Evolutionary conservation across 805 yeast genomes (phyloP).

Genomic region (Candida montana): DNA sequence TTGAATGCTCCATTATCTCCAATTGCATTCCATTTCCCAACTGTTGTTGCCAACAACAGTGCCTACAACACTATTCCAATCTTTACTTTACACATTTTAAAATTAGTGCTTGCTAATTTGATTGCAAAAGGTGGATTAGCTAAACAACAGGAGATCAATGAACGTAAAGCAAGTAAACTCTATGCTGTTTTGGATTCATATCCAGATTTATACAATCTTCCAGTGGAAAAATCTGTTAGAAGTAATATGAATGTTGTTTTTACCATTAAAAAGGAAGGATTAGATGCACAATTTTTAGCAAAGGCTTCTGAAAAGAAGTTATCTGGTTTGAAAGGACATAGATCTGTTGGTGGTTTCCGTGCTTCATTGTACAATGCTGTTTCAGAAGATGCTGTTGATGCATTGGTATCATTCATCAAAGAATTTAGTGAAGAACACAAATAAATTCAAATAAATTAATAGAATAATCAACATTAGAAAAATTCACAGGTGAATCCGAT

Average conservation of each 20-base stretch:
- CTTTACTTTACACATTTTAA: conserved; percentile 81
- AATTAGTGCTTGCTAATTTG: conserved; percentile 65
- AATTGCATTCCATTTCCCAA: conserved; percentile 81
- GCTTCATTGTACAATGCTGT: conserved; percentile 10
- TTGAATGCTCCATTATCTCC: conserved; percentile 78
- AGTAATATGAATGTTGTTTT: conserved; percentile 93
- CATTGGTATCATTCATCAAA: conserved; percentile 5
- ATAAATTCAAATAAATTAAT: conserved; percentile 1
- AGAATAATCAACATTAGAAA: no score
- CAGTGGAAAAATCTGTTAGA: conserved; percentile 60
- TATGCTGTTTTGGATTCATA: conserved; percentile 66
- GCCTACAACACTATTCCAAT: conserved; percentile 96
- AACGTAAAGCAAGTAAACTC: conserved; percentile 60
- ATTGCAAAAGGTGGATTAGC: conserved; percentile 69
- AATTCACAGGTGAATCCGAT: no score
- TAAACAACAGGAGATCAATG: conserved; percentile 49
- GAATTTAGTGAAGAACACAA: conserved; percentile 37
- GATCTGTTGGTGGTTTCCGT: conserved; percentile 13
- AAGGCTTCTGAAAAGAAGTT: conserved; percentile 57
- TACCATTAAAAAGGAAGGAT: conserved; percentile 48
- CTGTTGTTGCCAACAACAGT: conserved; percentile 82
- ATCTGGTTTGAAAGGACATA: conserved; percentile 31
- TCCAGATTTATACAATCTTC: conserved; percentile 55
- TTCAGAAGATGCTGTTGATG: conserved; percentile 7
- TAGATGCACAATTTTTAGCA: conserved; percentile 65